Evolutionary conservation across 495 filamentous ascomycete genomes (phyloP).

Genomic region (Penicillium taxi): DNA sequence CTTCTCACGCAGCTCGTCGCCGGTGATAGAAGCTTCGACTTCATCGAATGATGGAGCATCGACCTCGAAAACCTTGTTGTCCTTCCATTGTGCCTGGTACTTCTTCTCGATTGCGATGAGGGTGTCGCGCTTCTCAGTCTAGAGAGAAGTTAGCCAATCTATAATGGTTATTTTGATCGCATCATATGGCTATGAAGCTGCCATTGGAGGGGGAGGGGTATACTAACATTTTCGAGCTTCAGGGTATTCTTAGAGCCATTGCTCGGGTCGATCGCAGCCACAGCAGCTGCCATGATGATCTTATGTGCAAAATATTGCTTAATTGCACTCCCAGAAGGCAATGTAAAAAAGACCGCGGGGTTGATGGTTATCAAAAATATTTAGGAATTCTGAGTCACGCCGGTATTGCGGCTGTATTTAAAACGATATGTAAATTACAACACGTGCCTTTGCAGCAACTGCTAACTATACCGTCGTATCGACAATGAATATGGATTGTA

Average conservation of each 20-base stretch:
- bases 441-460: constrained; percentile 5
- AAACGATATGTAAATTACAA: constrained; percentile 5
- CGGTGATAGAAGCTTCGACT: constrained; percentile 56
- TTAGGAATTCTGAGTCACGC: constrained; percentile 11
- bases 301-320: constrained; percentile 15
- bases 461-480: background rate
- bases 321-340: constrained; percentile 17
- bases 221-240: constrained; percentile 61
- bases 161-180: background rate
- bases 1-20: constrained; percentile 66
- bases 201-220: constrained; percentile 25
- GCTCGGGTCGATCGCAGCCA: constrained; percentile 50
- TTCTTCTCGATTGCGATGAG: constrained; percentile 84
- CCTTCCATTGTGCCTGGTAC: constrained; percentile 81
- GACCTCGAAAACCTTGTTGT: constrained; percentile 69
- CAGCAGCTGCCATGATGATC: constrained; percentile 47
- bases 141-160: constrained; percentile 11
- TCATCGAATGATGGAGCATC: constrained; percentile 73
- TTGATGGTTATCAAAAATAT: constrained; percentile 19
- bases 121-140: constrained; percentile 91
- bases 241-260: constrained; percentile 59
- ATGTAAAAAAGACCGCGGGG: constrained; percentile 28
- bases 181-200: constrained; percentile 1
- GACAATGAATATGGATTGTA: background rate
- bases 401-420: constrained; percentile 14